These are phyloP conservation scores for Omphalotus guepiniiformis DNA, from an alignment of 768 basidiomycete genomes.

Conservation along the genomic window DNA sequence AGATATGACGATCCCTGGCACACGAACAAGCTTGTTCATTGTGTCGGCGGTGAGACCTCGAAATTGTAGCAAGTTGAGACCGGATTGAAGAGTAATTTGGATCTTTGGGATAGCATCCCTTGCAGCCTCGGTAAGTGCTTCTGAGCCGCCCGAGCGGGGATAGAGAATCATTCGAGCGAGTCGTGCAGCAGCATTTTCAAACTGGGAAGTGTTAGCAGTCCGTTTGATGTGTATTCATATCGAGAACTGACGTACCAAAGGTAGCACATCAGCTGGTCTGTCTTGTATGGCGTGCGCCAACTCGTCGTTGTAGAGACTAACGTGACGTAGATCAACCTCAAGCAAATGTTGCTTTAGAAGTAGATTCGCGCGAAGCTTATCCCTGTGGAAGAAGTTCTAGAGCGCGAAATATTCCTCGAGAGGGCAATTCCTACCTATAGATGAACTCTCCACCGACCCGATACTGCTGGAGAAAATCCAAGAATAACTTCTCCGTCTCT, in stretches of 20 bases:
- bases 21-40: slow-evolving; percentile 92
- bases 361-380: slow-evolving; percentile 85
- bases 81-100: slow-evolving; percentile 86
- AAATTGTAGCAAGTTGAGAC: slow-evolving; percentile 90
- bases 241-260: slow-evolving; percentile 53
- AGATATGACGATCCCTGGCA: slow-evolving; percentile 98
- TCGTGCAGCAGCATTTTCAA: slow-evolving; percentile 87
- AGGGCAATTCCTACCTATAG: slow-evolving; percentile 59
- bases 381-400: slow-evolving; percentile 36
- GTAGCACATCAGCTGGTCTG: slow-evolving; percentile 82
- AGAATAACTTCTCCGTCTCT: slow-evolving; percentile 73
- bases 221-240: not conserved
- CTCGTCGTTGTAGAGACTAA: slow-evolving; percentile 88
- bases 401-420: not conserved
- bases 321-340: slow-evolving; percentile 78
- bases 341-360: slow-evolving; percentile 85
- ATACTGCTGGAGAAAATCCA: slow-evolving; percentile 85
- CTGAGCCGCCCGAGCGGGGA: slow-evolving; percentile 60
- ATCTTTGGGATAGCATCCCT: slow-evolving; percentile 54
- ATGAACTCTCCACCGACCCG: slow-evolving; percentile 88
- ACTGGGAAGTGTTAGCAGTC: slow-evolving; percentile 39
- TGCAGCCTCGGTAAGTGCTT: slow-evolving; percentile 38
- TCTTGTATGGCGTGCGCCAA: slow-evolving; percentile 90
- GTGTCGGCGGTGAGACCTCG: slow-evolving; percentile 91
- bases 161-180: slow-evolving; percentile 81